phyloP scores from a whole-genome alignment of 352 stramenopile species.

The Aphanomyces euteiches region DNA sequence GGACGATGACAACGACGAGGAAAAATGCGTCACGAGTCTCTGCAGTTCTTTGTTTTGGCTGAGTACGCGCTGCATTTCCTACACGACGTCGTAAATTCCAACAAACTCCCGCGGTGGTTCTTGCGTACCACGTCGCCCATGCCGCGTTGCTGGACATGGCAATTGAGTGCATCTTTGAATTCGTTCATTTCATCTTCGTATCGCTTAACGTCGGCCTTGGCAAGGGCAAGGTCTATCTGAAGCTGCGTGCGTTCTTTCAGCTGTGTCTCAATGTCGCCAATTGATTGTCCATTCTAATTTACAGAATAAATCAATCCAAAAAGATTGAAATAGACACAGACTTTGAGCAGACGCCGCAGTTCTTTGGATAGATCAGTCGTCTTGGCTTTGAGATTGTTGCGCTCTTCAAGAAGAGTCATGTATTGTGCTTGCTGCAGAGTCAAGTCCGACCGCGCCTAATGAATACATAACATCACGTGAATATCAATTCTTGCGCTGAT shows the following conservation, averaged over 20 bases:
- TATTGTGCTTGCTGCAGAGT: conserved; percentile 1
- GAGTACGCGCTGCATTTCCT: conserved; percentile 18
- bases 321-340: background rate
- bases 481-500: background rate
- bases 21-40: conserved; percentile 27
- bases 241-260: conserved; percentile 9
- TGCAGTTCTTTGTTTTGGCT: conserved; percentile 26
- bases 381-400: conserved; percentile 21
- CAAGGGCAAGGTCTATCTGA: conserved; percentile 13
- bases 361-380: conserved; percentile 7
- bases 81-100: background rate
- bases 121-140: conserved; percentile 16
- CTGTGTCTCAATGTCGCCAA: conserved; percentile 19
- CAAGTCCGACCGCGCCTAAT: conserved; percentile 19
- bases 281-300: background rate
- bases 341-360: conserved; percentile 17
- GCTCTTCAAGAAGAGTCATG: conserved; percentile 20
- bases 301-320: background rate
- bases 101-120: background rate
- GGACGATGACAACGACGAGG: conserved; percentile 8
- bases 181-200: conserved; percentile 22
- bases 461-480: background rate
- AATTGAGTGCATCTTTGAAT: conserved; percentile 22
- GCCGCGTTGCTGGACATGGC: conserved; percentile 16
- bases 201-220: conserved; percentile 27